Percentiles rank a stretch among this genome's conserved stretches.
Evolutionary conservation across 2,329 filamentous ascomycete species (phyloP).

Genomic region (Colletotrichum cordylinicola): DNA sequence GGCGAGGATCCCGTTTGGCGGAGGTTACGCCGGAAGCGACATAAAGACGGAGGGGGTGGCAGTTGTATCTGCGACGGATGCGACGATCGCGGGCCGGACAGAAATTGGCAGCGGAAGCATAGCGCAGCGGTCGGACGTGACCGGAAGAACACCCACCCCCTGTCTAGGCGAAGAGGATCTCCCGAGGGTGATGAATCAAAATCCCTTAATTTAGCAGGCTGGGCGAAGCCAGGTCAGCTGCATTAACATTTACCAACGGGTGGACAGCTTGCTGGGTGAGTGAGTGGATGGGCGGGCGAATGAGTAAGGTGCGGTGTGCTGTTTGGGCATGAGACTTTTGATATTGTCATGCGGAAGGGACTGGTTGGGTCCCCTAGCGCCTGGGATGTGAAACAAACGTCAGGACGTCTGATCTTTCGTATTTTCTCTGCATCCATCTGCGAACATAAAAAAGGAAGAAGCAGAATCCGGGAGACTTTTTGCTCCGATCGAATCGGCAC

Average conservation of each 20-base stretch:
- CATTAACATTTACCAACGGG: background rate
- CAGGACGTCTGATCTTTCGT: background rate
- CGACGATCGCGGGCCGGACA: conserved; percentile 12
- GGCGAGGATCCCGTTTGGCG: background rate
- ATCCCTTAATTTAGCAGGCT: background rate
- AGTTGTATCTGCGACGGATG: conserved; percentile 15
- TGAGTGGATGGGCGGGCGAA: background rate
- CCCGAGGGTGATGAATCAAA: background rate
- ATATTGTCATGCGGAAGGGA: conserved; percentile 1
- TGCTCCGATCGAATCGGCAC: background rate
- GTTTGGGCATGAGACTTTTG: background rate
- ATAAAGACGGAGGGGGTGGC: background rate
- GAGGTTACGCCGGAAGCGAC: conserved; percentile 4
- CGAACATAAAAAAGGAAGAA: background rate
- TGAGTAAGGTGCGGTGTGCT: background rate
- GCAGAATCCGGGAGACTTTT: background rate
- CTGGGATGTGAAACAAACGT: background rate
- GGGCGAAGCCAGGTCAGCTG: background rate
- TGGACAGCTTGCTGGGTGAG: background rate
- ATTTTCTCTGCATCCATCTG: background rate
- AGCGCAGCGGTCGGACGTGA: background rate
- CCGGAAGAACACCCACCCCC: background rate
- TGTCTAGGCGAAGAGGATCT: background rate
- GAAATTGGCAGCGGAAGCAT: conserved; percentile 4
- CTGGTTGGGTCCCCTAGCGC: background rate